phyloP scores from a whole-genome alignment of 192 early-diverging fungal genomes.

The Ambispora gerdemannii region DNA sequence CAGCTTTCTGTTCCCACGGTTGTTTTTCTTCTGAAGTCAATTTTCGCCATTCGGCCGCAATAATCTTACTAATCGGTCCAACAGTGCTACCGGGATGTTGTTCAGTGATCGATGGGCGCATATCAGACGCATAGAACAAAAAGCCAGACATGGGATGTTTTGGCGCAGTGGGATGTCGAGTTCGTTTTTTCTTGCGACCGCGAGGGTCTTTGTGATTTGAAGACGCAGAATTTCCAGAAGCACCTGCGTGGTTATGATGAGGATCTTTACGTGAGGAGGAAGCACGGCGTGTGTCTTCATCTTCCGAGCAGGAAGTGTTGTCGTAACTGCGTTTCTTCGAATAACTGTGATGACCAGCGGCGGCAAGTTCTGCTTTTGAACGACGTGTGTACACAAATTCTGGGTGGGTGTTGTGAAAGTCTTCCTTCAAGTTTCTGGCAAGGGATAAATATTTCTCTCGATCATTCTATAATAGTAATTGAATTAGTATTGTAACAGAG shows the following conservation, averaged over 20 bases:
- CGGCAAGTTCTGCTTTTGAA: conserved; percentile 56
- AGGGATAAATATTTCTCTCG: conserved; percentile 46
- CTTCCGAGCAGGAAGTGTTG: conserved; percentile 2
- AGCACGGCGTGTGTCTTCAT: not conserved
- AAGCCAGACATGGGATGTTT: conserved; percentile 88
- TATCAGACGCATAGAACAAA: conserved; percentile 69
- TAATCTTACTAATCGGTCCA: conserved; percentile 72
- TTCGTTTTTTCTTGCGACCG: conserved; percentile 60
- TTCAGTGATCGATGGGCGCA: conserved; percentile 60
- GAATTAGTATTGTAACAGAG: too few relatives aligned
- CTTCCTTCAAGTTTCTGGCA: conserved; percentile 47
- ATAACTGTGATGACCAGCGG: conserved; percentile 41
- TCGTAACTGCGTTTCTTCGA: conserved; percentile 28
- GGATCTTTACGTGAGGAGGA: not conserved
- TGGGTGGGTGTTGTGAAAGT: conserved; percentile 50
- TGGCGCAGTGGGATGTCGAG: conserved; percentile 71
- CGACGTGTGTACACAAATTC: conserved; percentile 58
- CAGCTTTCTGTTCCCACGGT: conserved; percentile 54
- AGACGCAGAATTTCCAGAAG: not conserved
- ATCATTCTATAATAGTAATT: conserved; percentile 34
- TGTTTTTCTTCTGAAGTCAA: conserved; percentile 50
- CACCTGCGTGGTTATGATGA: conserved; percentile 3
- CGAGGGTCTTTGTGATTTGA: conserved; percentile 39
- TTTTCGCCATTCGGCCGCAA: conserved; percentile 64
- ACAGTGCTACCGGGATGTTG: conserved; percentile 66